Base-by-base conservation (phyloP, 2,329 filamentous ascomycete species). In the Clarireedia homoeocarpa region DNA sequence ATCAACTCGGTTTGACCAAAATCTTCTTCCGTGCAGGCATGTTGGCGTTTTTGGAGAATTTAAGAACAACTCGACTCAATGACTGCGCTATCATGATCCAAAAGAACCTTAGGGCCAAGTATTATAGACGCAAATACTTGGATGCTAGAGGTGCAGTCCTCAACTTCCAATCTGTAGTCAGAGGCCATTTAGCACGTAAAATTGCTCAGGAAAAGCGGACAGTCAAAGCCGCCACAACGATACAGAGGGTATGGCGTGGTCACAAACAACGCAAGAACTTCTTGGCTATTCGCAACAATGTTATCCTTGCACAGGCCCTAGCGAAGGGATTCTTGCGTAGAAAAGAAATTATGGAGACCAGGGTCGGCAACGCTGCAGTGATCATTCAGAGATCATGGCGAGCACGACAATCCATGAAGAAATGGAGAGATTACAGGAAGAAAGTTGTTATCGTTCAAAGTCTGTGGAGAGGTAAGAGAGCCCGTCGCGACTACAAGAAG, bases 1-100 rank as follows among this genome's bases (percentile, higher is more conserved):
- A 97, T 70, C 94, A 99, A 74, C 82, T 99, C 62, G 94, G 94
- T 74, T 78, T 97, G 63, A 97, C 92, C 52, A 99, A 99, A 77
- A 96, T 99, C 70, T 99, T 99, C 77, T 99, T 99, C 84, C 88
- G 94, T 59, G 94, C 94, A 55, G 94, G 94, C 72, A 99, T 99
- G 94, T 85, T 99, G 65, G 94, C 94, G 6, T 96, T 96, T 75
- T 77, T 99, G 51, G 94, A 99, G 74, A 96, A 96, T 64, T 79
- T 96, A 62, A 85, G 94, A 58, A 96, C 94, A 12, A 89, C 80
- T 62, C 85, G 91, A 58, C 80, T 99, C 69, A 97, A 95, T 70
- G 88, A 91, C 63, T 95, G 91, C 64, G 94, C 94, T 12, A 89
- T 95, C 65, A 88, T 99, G 84, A 99, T 99, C 56, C 94, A 99